Base-by-base conservation (phyloP, 106 monocot species). In the Acorus calamus region DNA sequence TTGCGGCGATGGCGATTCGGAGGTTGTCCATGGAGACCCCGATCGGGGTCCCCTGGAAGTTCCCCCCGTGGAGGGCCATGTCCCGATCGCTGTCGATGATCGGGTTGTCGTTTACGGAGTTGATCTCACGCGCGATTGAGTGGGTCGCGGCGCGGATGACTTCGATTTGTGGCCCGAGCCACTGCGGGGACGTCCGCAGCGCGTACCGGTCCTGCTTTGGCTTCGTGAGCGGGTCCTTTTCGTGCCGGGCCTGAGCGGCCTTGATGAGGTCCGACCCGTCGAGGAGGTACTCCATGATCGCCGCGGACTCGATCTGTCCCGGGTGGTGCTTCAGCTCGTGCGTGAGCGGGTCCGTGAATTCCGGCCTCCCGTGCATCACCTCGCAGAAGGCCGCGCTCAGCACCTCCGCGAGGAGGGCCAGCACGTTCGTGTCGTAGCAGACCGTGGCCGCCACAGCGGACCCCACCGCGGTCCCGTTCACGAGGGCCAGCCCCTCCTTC, bases 241-340 rank as follows among this genome's bases (percentile, higher is more conserved):
- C 66, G 66, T 67, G 53, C 3, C 42, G 28, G 3, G 9, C 44
- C 44, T 56, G 9, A 42, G 66, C 53, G 42, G 46, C 44, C 55
- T 55, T 67, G 55, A 67, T 56, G 55, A 55, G 56, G 42, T 28
- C 28, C 28, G 28, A 28, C 28, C 6, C 8, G 55, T 65, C 64
- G 4, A 65, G 52, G 5, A 65, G 5, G 52, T 65, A 42, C 8
- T 50, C 66, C 66, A 67, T 67, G 66, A 67, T 67, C 44, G 66
- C 66, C 41, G 66, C 66, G 12, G 53, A 14, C 10, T 67, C 55
- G 44, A 67, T 67, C 46, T 67, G 66, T 3, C 66, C 53, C 43
- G 66, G 66, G 46, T 67, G 66, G 55, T 67, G 66, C 46, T 67
- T 67, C 44, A 67, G 55, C 4, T 67, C 12, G 55, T 67, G 66